phyloP scores from a whole-genome alignment of 2,329 filamentous ascomycete species.

The Cucurbitaria berberidis region DNA sequence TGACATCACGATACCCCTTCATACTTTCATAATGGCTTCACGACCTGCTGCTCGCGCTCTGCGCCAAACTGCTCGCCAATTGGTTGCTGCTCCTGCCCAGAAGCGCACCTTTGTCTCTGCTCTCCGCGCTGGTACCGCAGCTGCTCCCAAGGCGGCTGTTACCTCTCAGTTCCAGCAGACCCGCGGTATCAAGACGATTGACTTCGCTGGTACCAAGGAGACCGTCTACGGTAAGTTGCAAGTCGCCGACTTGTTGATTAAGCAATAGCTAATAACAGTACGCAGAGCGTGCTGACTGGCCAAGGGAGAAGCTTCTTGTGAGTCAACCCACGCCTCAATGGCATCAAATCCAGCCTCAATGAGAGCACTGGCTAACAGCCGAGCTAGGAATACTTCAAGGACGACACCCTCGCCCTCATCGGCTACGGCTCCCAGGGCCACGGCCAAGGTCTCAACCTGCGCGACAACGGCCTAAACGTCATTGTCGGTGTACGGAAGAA shows the following conservation, averaged over 20 bases:
- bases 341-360: constrained; percentile 16
- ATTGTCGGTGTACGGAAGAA: constrained; percentile 99
- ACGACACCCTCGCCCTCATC: constrained; percentile 98
- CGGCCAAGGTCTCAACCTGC: constrained; percentile 98
- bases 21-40: constrained; percentile 72
- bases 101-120: constrained; percentile 66
- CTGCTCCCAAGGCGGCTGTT: constrained; percentile 55
- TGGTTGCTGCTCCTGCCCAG: constrained; percentile 58
- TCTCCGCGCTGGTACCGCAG: constrained; percentile 55
- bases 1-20: constrained; percentile 43
- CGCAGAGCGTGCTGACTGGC: constrained; percentile 96
- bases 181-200: constrained; percentile 96
- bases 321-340: constrained; percentile 52
- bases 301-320: constrained; percentile 95
- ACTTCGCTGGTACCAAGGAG: constrained; percentile 96
- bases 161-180: constrained; percentile 66
- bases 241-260: constrained; percentile 11
- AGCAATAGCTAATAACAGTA: constrained; percentile 28
- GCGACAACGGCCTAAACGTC: constrained; percentile 99
- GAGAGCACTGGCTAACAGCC: constrained; percentile 33
- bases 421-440: constrained; percentile 98
- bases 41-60: constrained; percentile 71
- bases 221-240: constrained; percentile 79
- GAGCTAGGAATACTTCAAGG: constrained; percentile 94
- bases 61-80: constrained; percentile 63